Conservation (phyloP, 1,284 basidiomycete species). For the Porogramme epimiltina region DNA sequence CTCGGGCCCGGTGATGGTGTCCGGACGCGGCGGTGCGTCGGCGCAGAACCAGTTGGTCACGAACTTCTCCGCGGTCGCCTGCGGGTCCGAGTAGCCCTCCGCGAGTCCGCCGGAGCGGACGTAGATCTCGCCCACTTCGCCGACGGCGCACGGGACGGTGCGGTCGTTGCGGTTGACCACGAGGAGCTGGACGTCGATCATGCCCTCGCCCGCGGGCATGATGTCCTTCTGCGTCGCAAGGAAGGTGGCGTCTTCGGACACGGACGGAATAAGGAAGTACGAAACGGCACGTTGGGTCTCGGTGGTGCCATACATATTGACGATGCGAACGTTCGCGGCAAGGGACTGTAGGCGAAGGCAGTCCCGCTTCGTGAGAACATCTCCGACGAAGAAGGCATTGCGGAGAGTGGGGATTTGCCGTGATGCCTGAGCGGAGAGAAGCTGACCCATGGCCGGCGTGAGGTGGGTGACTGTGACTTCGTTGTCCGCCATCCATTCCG, state of each 20-base stretch:
- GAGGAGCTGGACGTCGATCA: slow-evolving; percentile 97
- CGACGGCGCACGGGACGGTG: slow-evolving; percentile 88
- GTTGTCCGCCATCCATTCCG: slow-evolving; percentile 97
- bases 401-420: slow-evolving; percentile 84
- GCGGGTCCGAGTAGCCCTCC: slow-evolving; percentile 91
- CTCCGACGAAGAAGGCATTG: slow-evolving; percentile 99
- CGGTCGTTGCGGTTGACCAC: slow-evolving; percentile 95
- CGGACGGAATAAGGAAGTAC: slow-evolving; percentile 92
- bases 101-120: slow-evolving; percentile 96
- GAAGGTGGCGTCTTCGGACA: slow-evolving; percentile 87
- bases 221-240: slow-evolving; percentile 95
- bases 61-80: slow-evolving; percentile 89
- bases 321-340: slow-evolving; percentile 90
- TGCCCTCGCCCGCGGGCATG: slow-evolving; percentile 97
- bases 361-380: slow-evolving; percentile 97
- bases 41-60: slow-evolving; percentile 89
- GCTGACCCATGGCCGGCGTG: slow-evolving; percentile 98
- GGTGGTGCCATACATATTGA: slow-evolving; percentile 99
- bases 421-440: slow-evolving; percentile 94
- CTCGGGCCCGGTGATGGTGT: slow-evolving; percentile 76
- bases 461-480: slow-evolving; percentile 93
- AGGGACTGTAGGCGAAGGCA: slow-evolving; percentile 94
- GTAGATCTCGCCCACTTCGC: slow-evolving; percentile 99
- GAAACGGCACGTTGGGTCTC: slow-evolving; percentile 99
- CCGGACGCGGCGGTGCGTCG: slow-evolving; percentile 53